Conservation (phyloP, 1,139 yeast species). For the Suhomyces panamericanus region DNA sequence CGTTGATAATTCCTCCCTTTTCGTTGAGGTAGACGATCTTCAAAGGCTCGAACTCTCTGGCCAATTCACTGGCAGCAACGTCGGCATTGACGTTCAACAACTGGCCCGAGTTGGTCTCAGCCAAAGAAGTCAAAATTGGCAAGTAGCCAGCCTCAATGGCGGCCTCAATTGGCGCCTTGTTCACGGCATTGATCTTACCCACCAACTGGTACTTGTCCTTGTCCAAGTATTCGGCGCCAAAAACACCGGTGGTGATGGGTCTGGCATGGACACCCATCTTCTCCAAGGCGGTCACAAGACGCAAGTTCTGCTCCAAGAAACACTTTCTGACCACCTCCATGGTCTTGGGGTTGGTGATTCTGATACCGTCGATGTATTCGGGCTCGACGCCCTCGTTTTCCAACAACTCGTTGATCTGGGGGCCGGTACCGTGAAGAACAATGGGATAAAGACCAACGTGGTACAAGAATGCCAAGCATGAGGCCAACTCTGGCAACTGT, state of each 20-base stretch:
- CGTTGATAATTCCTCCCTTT: constrained; percentile 95
- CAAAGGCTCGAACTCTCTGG: constrained; percentile 94
- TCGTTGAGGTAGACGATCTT: constrained; percentile 95
- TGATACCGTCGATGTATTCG: constrained; percentile 91
- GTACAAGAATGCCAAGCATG: constrained; percentile 91
- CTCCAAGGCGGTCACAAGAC: constrained; percentile 93
- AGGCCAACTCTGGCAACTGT: constrained; percentile 87
- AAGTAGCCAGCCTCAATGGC: constrained; percentile 94
- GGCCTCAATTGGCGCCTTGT: constrained; percentile 90
- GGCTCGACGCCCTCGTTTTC: constrained; percentile 97
- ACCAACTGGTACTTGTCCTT: constrained; percentile 89
- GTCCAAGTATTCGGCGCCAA: constrained; percentile 89
- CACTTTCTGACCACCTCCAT: constrained; percentile 96
- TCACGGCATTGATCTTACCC: constrained; percentile 83
- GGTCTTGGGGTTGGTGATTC: constrained; percentile 92
- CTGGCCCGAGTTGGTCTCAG: constrained; percentile 96
- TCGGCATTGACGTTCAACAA: constrained; percentile 96
- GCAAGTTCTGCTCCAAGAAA: constrained; percentile 90
- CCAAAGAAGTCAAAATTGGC: constrained; percentile 93
- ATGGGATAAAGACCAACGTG: constrained; percentile 98
- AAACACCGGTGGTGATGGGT: constrained; percentile 98
- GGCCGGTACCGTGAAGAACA: constrained; percentile 97
- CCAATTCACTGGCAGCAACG: constrained; percentile 97
- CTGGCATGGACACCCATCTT: constrained; percentile 97
- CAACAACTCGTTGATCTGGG: constrained; percentile 91